phyloP scores from a whole-genome alignment of 2,329 filamentous ascomycete genomes.

The Neophaeococcomyces aloes region DNA sequence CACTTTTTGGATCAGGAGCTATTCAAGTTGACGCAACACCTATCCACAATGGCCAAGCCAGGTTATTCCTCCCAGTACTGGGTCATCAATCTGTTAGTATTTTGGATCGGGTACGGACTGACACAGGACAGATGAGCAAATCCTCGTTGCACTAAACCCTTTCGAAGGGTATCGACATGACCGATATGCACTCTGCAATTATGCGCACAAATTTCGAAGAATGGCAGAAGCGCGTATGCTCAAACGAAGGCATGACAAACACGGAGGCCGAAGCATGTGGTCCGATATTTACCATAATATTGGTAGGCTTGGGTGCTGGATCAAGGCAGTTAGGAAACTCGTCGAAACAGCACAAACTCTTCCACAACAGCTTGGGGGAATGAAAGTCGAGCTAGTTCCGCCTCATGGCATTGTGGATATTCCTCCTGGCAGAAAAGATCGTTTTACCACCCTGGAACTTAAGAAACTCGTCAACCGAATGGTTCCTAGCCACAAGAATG shows the following conservation, averaged over 20 bases:
- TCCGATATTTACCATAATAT: slow-evolving; percentile 30
- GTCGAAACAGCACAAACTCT: slow-evolving; percentile 27
- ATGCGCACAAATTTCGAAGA: slow-evolving; percentile 8
- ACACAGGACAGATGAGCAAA: neutral
- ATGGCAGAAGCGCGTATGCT: slow-evolving; percentile 7
- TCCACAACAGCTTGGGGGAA: slow-evolving; percentile 24
- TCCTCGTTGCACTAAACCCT: slow-evolving; percentile 4
- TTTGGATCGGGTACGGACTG: too few relatives aligned
- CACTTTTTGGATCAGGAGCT: too few relatives aligned
- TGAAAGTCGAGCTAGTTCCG: slow-evolving; percentile 5
- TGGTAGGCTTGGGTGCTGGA: slow-evolving; percentile 37
- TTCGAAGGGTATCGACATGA: neutral
- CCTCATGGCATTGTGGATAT: slow-evolving; percentile 3
- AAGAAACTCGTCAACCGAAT: slow-evolving; percentile 4
- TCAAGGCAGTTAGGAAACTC: slow-evolving; percentile 32
- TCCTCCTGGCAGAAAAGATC: too few relatives aligned
- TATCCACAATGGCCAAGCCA: too few relatives aligned
- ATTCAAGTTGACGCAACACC: too few relatives aligned
- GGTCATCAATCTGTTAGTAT: too few relatives aligned
- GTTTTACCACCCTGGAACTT: neutral
- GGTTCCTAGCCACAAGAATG: slow-evolving; percentile 1
- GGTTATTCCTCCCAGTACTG: too few relatives aligned
- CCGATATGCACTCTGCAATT: slow-evolving; percentile 2
- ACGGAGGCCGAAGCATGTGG: slow-evolving; percentile 8
- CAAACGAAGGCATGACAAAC: neutral